Evolutionary conservation across 805 yeast genomes (phyloP), one percentile per base, ranked within the genome.

Genomic region (Kurtzmaniella cleridarum): DNA sequence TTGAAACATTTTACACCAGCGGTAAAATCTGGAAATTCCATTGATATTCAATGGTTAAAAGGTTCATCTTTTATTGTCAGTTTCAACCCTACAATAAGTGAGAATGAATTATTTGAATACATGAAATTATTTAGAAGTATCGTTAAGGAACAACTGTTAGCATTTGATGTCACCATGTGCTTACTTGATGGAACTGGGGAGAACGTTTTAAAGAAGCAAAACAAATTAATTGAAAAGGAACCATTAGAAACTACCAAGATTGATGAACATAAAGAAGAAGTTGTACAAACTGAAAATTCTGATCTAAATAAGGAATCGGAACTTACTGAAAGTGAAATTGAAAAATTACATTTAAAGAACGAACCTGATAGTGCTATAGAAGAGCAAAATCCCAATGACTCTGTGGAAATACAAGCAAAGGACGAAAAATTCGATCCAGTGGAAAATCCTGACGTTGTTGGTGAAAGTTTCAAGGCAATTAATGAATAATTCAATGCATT

Each of bases 111-210:
- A 39, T 62, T 62, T 31, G 40, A 57, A 26, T 50, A 79, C 12
- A 59, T 62, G 51, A 64, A 66, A 33, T 32, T 51, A 2, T 55
- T 76, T 40, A 54, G 56, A 40, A 49, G 43, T 6, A 44, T 46
- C 14, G 50, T 77, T 30, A 55, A 63, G 27, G 63, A 60, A 3
- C 56, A 62, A 32, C 71, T 66, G 29, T 45, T 78, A 24, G 82
- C 81, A 3, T 72, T 71, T 49, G 69, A 66, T 35, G 73, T 81
- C 47, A 59, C 63, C 31, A 51, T 74, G 43, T 70, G 76, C 39
- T 59, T 64, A 45, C 51, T 73, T 26, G 73, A 76, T 43, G 50
- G 50, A 12, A 51, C 46, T 42, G 47, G 41, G 17, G 41, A 41
- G 11, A 23, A 35, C 12, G 41, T 53, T 15, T 40, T 51, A 26